These are phyloP conservation scores for Colletotrichum eremochloae DNA, from an alignment of 2,329 filamentous ascomycete genomes.

Conservation along the genomic window DNA sequence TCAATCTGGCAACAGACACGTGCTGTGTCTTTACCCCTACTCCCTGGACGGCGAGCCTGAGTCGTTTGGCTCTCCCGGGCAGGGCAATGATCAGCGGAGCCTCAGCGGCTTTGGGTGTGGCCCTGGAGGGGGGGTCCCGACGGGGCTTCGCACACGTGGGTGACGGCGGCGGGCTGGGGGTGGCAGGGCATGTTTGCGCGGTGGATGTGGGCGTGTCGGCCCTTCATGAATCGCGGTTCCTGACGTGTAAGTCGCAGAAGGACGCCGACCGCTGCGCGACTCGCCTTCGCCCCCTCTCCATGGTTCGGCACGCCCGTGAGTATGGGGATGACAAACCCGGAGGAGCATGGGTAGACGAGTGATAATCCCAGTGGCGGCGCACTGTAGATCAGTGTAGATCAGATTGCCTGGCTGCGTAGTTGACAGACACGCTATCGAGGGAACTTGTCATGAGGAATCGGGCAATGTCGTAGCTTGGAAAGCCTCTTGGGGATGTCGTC, in stretches of 20 bases:
- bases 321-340: background rate
- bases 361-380: too few species aligned
- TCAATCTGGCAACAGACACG: slow-evolving; percentile 12
- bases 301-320: background rate
- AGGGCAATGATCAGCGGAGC: slow-evolving; percentile 32
- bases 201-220: too few species aligned
- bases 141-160: too few species aligned
- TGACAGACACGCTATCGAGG: too few species aligned
- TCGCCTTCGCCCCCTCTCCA: background rate
- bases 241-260: background rate
- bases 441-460: too few species aligned
- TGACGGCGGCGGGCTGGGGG: too few species aligned
- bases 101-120: background rate
- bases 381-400: too few species aligned
- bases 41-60: background rate
- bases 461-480: too few species aligned
- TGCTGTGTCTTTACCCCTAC: slow-evolving; percentile 23
- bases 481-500: background rate
- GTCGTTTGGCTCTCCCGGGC: slow-evolving; percentile 17
- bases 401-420: too few species aligned
- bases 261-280: too few species aligned
- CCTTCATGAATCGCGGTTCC: background rate
- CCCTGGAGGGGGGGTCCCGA: background rate
- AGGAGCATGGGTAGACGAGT: too few species aligned
- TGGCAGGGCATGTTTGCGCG: too few species aligned